Percentiles rank a stretch among this genome's conserved stretches.
Conservation (phyloP, 306 rosid species). For the Corylus heterophylla region DNA sequence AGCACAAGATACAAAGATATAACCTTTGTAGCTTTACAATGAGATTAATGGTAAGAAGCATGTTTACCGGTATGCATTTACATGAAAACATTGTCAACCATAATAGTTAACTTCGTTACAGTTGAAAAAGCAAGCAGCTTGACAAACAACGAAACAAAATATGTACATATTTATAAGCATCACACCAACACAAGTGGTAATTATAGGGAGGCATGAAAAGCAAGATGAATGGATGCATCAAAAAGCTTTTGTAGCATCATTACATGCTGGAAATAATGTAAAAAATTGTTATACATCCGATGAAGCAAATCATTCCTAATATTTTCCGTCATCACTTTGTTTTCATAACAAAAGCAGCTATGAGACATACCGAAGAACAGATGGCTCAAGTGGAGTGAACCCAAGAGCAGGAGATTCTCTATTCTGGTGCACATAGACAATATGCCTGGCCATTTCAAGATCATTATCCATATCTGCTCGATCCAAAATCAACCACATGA, state of each 20-base stretch:
- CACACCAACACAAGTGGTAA: neutral
- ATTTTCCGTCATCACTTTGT: neutral
- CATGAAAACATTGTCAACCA: neutral
- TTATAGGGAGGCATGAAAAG: neutral
- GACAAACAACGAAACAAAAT: neutral
- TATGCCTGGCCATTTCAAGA: slow-evolving; percentile 98
- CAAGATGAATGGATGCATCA: neutral
- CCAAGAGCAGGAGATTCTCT: slow-evolving; percentile 92
- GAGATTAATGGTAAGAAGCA: neutral
- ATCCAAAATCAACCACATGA: slow-evolving; percentile 95
- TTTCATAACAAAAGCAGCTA: slow-evolving; percentile 4
- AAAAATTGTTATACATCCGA: neutral
- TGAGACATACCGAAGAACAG: slow-evolving; percentile 80
- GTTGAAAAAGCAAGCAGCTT: slow-evolving; percentile 4
- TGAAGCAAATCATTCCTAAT: slow-evolving; percentile 17
- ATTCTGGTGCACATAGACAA: slow-evolving; percentile 90
- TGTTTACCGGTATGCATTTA: neutral
- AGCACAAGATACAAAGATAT: too few relatives aligned
- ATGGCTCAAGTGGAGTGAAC: slow-evolving; percentile 93
- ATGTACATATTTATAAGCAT: neutral
- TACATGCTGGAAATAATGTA: neutral
- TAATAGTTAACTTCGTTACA: neutral
- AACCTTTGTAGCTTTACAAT: neutral
- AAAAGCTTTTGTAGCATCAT: neutral
- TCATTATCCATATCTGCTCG: slow-evolving; percentile 97